These are phyloP conservation scores for Nicotiana sylvestris DNA, from an alignment of 257 asterid genomes.

Conservation along the genomic window DNA sequence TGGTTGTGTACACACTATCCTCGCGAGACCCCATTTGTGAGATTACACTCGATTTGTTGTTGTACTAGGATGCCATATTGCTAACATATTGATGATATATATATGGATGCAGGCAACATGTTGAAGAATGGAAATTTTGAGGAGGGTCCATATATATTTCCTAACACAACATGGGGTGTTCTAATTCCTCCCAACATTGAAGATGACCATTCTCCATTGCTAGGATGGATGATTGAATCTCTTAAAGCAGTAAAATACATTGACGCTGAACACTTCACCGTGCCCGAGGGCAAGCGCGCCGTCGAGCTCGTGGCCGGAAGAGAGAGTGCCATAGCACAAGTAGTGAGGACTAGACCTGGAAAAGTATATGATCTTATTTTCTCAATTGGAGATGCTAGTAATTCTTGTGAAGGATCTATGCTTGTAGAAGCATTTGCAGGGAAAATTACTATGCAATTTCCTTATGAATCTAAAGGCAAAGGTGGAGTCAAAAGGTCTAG, in stretches of 20 bases:
- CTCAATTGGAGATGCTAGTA: constrained; percentile 22
- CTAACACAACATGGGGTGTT: constrained; percentile 19
- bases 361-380: constrained; percentile 10
- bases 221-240: constrained; percentile 24
- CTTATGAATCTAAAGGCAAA: constrained; percentile 19
- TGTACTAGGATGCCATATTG: neutral
- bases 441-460: constrained; percentile 15
- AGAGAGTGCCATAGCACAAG: constrained; percentile 26
- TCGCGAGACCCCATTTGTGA: rapidly evolving
- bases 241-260: constrained; percentile 27
- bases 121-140: constrained; percentile 21
- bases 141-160: constrained; percentile 18
- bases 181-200: constrained; percentile 20
- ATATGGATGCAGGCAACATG: constrained; percentile 9
- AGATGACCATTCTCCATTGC: constrained; percentile 17
- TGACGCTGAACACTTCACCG: constrained; percentile 18
- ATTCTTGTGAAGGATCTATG: constrained; percentile 21
- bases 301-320: constrained; percentile 21
- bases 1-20: too few relatives aligned
- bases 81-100: neutral
- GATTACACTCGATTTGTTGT: too few relatives aligned
- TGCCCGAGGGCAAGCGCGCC: constrained; percentile 15
- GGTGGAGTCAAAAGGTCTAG: constrained; percentile 18
- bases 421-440: constrained; percentile 26
- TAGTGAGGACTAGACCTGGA: constrained; percentile 21